Base-by-base conservation (phyloP, 768 basidiomycete genomes). In the Crucibulum laeve region DNA sequence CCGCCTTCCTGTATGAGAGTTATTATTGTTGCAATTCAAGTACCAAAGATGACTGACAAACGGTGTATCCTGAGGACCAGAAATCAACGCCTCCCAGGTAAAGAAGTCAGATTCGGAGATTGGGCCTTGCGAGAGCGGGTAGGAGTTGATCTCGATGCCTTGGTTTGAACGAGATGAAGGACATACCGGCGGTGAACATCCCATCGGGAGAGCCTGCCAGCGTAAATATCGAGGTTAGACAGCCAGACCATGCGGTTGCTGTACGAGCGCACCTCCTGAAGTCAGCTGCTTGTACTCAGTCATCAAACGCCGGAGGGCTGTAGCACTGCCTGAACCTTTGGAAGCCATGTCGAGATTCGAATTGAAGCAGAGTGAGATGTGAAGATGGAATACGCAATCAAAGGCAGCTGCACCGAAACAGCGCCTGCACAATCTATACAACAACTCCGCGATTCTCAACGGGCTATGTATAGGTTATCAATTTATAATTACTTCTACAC, bases 81-180 rank as follows among this genome's bases (percentile, higher is more conserved):
- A 84, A 41, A 97, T 92, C 53, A 97, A 73, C 5, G 93, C 92
- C 65, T 96, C 93, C 93, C 93, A 95, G 44, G 84, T 87, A 64
- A 96, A 91, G 71, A 97, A 91, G 64, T 96, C 91, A 44, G 85
- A 81, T 65, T 96, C 92, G 43, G 88, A 84, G 52, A 94, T 73
- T 28, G 92, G 92, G 1, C 92, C 92, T 87, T 17, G 58, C 50
- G 48, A 41, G 49, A 48, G 38, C 13, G 21, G 36, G 46, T 14
- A 44, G 47, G 32, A 32, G 28, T 25, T 40, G 38, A 47, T 14
- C 22, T 15, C 25, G 30, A 30, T 28, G 30, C 33, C n/a, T 37
- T 6, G 32, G 38, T 42, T 38, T 30, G 17, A 40, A 49, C 19
- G 35, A 39, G 47, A 46, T 32, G 38, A 14, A 32, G 28, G 30